Evolutionary conservation across 2,329 filamentous ascomycete genomes (phyloP), one percentile per base, ranked within the genome.

Genomic region (Phyllosticta citriasiana): DNA sequence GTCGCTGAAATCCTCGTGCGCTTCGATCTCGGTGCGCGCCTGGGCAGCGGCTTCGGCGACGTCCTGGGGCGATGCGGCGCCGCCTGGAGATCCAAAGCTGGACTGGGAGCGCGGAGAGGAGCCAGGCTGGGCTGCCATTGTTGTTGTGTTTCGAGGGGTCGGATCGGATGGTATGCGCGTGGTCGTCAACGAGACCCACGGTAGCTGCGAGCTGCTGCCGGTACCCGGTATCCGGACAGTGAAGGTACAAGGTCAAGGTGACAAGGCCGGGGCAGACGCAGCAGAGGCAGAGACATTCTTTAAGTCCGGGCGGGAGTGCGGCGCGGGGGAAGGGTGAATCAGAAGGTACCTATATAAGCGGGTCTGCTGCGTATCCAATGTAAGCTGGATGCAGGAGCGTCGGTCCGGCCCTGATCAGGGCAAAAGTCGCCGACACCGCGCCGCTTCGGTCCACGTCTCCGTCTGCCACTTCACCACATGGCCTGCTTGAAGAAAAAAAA

Each of bases 11-110:
- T 57, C 35, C 19, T 54, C 24, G 10, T 22, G 47, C n/a, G 27
- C 59, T 12, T 61, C 59, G 59, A 61, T 61, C 14, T 61, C 40
- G 9, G 59, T 61, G 53, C 59, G 54, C 26, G 59, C 59, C 53
- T 61, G 54, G 53, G 52, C 47, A 8, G 59, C 59, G 40, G 59
- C 59, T 7, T 54, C 59, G 24, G 54, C 59, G n/a, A 61, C 55
- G 12, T 61, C 59, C 12, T 50, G 40, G 19, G 53, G 16, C 27
- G 47, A 35, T 50, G 24, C 30, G 14, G 25, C 22, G 12, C 3
- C 22, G 57, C 51, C 51, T 16, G 51, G 52, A 4, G 57, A 59
- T 1, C 52, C 40, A 6, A 33, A 35, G 57, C 47, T 26, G 30
- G 40, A 47, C 40, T 47, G 40, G 40, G 57, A 59, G 52, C 58